A percentile compares a stretch with the other conserved stretches of the same genome.
phyloP scores from a whole-genome alignment of 1,284 basidiomycete species.

The Peniophora sp. region DNA sequence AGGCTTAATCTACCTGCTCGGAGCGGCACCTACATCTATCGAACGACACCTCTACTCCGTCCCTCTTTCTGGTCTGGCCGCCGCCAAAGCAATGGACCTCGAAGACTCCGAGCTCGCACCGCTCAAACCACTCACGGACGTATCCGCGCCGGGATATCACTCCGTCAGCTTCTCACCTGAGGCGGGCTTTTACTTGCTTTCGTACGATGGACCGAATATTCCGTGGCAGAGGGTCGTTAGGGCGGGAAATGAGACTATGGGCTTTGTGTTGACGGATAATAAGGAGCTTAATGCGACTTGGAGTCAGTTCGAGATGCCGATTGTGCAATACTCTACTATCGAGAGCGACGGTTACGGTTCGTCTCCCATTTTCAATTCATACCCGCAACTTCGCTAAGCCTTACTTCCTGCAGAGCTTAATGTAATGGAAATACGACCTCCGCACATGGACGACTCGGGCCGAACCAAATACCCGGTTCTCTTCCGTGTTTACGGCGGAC shows the following conservation, averaged over 20 bases:
- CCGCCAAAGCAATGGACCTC: conserved; percentile 15
- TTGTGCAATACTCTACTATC: conserved; percentile 63
- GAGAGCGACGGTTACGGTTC: conserved; percentile 74
- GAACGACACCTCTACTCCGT: conserved; percentile 83
- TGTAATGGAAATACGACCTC: conserved; percentile 84
- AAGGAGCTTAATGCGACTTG: conserved; percentile 63
- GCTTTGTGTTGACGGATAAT: conserved; percentile 70
- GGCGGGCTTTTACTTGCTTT: conserved; percentile 79
- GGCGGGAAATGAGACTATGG: conserved; percentile 43
- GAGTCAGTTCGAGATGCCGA: conserved; percentile 66
- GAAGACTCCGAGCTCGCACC: background rate
- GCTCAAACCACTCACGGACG: conserved; percentile 64
- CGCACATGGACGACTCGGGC: conserved; percentile 87
- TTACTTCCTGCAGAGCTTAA: conserved; percentile 58
- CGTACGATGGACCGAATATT: conserved; percentile 75
- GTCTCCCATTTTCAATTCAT: conserved; percentile 13
- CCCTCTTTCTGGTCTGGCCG: conserved; percentile 41
- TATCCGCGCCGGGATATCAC: conserved; percentile 53
- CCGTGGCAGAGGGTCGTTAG: conserved; percentile 84
- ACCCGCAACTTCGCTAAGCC: background rate
- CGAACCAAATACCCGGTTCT: conserved; percentile 91
- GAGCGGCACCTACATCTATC: conserved; percentile 53
- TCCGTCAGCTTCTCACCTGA: conserved; percentile 71
- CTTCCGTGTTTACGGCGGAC: conserved; percentile 91
- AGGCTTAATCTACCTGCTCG: conserved; percentile 60